Base-by-base conservation (phyloP, 2,329 filamentous ascomycete species). In the Remersonia thermophila region DNA sequence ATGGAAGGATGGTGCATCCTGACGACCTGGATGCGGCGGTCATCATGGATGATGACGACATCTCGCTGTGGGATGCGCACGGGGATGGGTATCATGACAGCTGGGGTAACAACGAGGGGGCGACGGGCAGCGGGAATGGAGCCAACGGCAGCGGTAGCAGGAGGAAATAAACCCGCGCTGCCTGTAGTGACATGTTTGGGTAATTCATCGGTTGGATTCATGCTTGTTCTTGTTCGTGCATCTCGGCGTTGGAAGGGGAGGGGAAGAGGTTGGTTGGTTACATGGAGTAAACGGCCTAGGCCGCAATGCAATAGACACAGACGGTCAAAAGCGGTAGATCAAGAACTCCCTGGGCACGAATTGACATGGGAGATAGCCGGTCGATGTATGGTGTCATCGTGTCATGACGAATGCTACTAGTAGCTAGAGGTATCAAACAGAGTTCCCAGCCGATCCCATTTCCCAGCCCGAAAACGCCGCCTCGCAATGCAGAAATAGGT, bases 1-100 rank as follows among this genome's bases (percentile, higher is more conserved):
- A 61, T 14, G 47, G 45, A 26, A 40, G 49, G 33, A 36, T 51
- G 15, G 38, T 50, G 35, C 37, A 48, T 13, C 43, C 47, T 4
- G 47, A 52, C 27, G 50, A 58, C 38, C 47, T 52, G 15, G 47
- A 55, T 32, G 64, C 65, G 6, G 68, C 69, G 3, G 66, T 66
- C 20, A 53, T 73, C 27, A 71, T 74, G 67, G 65, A 67, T 31
- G 71, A 72, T 32, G 71, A 75, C 38, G 71, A 75, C 43, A 67
- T 75, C 36, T 73, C 69, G 20, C 54, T 75, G 14, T 76, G 71
- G 71, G 69, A 67, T 15, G 56, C 60, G 15, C 56, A 55, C 15
- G 57, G 28, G 49, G 40, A 51, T 7, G 55, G 57, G 13, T 50
- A 52, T 30, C 36, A 37, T 11, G 45, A 46, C 29, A 40, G 35